Base-by-base conservation (phyloP, 1,284 basidiomycete genomes). In the Cutaneotrichosporon dermatis region DNA sequence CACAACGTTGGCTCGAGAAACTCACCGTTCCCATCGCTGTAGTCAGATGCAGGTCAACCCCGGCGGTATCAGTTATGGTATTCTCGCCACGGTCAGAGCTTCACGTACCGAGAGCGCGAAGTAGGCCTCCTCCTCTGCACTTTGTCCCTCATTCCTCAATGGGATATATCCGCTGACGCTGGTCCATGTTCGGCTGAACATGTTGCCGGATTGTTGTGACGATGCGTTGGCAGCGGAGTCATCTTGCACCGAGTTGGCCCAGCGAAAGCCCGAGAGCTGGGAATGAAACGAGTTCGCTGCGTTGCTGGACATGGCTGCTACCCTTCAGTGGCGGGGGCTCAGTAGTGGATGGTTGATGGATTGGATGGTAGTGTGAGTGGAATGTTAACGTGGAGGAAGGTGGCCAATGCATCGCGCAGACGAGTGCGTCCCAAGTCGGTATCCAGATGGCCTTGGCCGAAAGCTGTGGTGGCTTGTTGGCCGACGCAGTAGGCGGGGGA, bases 71-170 rank as follows among this genome's bases (percentile, higher is more conserved):
- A 55, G 37, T 33, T 25, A 25, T 25, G 25, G 25, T 25, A 25
- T 25, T 25, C 25, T 25, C 25, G 25, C 25, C 25, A 25, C 25
- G 25, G 25, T 25, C 25, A 25, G 25, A 25, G 25, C 25, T 25
- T 25, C 25, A 70, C 78, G 61, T 66, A 91, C 88, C 88, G 88
- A 91, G 54, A 97, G 79, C 39, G 93, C 92, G 78, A 95, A 92
- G 82, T 89, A 97, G 2, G 95, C 95, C 74, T 98, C 93, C 70
- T 99, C 95, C 76, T 99, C 95, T 73, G 93, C 93, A 40, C 88
- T 88, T 44, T 86, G 82, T 64, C 92, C 90, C 65, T 76, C 85
- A 4, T 88, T 90, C 33, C 92, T 83, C 59, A 98, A 80, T 0
- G 96, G 95, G 49, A 98, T 87, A 71, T 97, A 98, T 15, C 80